Percentiles rank a stretch among this genome's conserved stretches.
phyloP scores from a whole-genome alignment of 805 yeast species.

The Saccharomycopsis sp. region DNA sequence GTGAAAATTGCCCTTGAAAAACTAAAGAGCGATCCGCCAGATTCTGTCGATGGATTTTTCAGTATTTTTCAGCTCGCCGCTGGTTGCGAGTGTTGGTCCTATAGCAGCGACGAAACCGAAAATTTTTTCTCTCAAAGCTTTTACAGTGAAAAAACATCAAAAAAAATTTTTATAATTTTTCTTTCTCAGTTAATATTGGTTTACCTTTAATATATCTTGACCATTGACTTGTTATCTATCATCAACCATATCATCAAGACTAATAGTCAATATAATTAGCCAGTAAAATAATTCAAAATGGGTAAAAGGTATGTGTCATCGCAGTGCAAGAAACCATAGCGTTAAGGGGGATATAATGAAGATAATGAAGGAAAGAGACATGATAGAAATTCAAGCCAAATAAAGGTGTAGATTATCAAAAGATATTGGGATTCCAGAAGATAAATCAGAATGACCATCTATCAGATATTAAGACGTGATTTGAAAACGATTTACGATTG shows the following conservation, averaged over 20 bases:
- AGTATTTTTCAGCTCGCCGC: background rate
- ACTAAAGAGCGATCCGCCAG: no score
- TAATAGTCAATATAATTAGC: background rate
- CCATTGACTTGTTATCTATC: background rate
- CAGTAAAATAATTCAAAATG: slow-evolving; percentile 30
- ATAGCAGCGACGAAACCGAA: background rate
- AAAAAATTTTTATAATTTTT: no score
- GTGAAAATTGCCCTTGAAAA: no score
- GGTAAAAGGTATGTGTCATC: slow-evolving; percentile 41
- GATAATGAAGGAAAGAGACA: background rate
- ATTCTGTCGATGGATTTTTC: background rate
- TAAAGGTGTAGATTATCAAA: background rate
- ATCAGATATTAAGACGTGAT: background rate
- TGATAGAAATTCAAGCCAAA: no score
- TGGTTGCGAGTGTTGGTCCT: background rate
- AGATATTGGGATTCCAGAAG: background rate
- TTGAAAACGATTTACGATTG: no score
- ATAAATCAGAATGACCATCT: no score
- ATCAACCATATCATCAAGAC: background rate
- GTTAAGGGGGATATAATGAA: background rate
- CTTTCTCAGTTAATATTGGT: background rate
- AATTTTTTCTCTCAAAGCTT: background rate
- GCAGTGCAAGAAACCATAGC: background rate
- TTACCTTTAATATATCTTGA: background rate
- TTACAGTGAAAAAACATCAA: background rate